Base-by-base conservation (phyloP, 805 yeast species). In the Cyberlindnera maritima region DNA sequence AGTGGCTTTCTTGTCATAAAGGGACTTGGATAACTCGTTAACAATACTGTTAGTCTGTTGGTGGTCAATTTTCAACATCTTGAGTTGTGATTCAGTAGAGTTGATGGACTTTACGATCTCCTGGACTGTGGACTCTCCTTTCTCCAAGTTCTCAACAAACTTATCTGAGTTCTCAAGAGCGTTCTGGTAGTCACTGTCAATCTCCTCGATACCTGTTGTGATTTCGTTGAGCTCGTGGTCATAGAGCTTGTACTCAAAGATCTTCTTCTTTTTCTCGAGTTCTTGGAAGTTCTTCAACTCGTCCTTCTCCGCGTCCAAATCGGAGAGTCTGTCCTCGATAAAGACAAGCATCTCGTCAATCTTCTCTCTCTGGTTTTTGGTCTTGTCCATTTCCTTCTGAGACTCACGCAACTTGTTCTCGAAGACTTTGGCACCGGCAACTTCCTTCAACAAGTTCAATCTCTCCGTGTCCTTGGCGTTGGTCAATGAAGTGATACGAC, bases 361-460 rank as follows among this genome's bases (percentile, higher is more conserved):
- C 59, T 88, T 81, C 44, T 75, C 81, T 53, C 83, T 76, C 56
- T 88, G 88, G 50, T 72, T 75, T 51, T 77, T 80, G 0, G 96
- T 83, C 49, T 79, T 81, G 4, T 71, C 70, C 90, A 91, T 88
- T 56, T 89, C 92, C 61, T 83, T 85, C 50, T 75, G 68, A 1
- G 96, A 87, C 47, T 90, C 96, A 48, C 76, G 77, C 45, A 91
- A 71, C 63, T 88, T 87, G 33, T 76, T 70, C 60, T 94, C 98
- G 68, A 92, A 94, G 3, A 91, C 86, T 49, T 82, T 84, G 1
- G 98, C 96, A 17, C 99, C 99, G 26, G 97, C 94, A 29, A 92
- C 96, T 59, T 90, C 96, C 55, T 92, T 90, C 55, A 94, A 69
- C 34, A 91, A 68, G 31, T 78, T 75, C 43, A 92, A 71, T 50